Conservation (phyloP, 1,284 basidiomycete genomes). For the Cryptococcus hybrid region DNA sequence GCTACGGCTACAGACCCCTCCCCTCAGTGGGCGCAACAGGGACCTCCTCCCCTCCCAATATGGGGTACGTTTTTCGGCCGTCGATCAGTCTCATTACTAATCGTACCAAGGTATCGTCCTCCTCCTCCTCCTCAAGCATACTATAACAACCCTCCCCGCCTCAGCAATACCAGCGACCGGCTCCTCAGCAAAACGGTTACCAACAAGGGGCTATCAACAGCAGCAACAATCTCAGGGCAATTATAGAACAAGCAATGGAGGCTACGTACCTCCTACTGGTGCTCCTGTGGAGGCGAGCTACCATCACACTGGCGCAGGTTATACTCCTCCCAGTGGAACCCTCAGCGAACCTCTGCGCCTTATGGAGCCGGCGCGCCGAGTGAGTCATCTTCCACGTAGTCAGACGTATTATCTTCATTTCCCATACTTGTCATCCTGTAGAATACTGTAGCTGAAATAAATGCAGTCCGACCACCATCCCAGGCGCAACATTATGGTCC, state of each 20-base stretch:
- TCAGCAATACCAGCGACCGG: constrained; percentile 10
- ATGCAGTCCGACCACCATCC: constrained; percentile 35
- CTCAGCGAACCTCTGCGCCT: constrained; percentile 12
- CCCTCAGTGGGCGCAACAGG: constrained; percentile 15
- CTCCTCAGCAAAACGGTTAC: background rate
- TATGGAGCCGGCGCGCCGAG: constrained; percentile 19
- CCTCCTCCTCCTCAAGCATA: background rate
- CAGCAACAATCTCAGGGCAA: background rate
- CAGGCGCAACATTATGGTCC: constrained; percentile 68
- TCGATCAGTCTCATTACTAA: constrained; percentile 5
- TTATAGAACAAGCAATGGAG: constrained; percentile 1
- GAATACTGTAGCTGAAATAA: background rate
- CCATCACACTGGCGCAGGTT: constrained; percentile 29
- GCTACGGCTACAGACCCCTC: constrained; percentile 9
- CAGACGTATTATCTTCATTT: background rate
- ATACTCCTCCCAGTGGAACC: constrained; percentile 14
- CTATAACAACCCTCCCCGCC: constrained; percentile 8
- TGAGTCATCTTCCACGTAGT: constrained; percentile 5
- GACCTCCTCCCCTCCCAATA: constrained; percentile 17
- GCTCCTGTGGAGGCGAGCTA: constrained; percentile 19
- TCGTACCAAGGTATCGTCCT: constrained; percentile 4
- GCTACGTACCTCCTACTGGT: constrained; percentile 24
- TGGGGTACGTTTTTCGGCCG: constrained; percentile 7
- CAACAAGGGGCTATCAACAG: background rate
- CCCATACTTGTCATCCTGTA: background rate